phyloP scores from a whole-genome alignment of 768 basidiomycete species.

The Tricholoma hemisulphureum region DNA sequence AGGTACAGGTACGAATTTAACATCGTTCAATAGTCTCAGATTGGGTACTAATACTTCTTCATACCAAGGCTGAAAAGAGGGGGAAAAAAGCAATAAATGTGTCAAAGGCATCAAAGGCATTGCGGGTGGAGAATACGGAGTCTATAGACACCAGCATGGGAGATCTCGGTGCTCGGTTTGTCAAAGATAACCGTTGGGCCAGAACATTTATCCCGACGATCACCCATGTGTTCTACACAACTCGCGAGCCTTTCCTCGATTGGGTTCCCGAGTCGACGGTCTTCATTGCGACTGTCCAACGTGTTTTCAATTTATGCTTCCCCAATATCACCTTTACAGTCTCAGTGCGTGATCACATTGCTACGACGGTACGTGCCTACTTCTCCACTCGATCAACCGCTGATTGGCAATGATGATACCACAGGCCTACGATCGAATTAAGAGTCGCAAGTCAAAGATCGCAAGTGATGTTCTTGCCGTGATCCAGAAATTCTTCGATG shows the following conservation, averaged over 20 bases:
- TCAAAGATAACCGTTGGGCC: no score
- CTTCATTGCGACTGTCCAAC: conserved; percentile 10
- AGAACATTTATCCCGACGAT: no score
- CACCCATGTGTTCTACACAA: no score
- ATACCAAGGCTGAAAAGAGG: no score
- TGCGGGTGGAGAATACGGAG: no score
- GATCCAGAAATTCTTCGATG: background rate
- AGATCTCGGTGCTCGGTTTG: no score
- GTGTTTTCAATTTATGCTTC: conserved; percentile 9
- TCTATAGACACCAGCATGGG: background rate
- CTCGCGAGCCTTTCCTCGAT: conserved; percentile 15
- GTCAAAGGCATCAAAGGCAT: no score
- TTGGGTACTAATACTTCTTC: no score
- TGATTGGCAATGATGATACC: background rate
- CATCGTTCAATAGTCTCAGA: no score
- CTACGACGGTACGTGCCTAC: background rate
- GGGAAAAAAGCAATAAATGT: no score
- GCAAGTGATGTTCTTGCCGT: background rate
- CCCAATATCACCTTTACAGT: conserved; percentile 6
- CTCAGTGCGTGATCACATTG: background rate
- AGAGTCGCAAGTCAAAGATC: conserved; percentile 7
- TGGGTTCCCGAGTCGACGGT: conserved; percentile 2
- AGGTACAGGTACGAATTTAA: no score
- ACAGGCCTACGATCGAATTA: conserved; percentile 9
- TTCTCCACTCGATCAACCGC: background rate